phyloP scores from a whole-genome alignment of 2,329 filamentous ascomycete species.

The Colletotrichum echinochloae region DNA sequence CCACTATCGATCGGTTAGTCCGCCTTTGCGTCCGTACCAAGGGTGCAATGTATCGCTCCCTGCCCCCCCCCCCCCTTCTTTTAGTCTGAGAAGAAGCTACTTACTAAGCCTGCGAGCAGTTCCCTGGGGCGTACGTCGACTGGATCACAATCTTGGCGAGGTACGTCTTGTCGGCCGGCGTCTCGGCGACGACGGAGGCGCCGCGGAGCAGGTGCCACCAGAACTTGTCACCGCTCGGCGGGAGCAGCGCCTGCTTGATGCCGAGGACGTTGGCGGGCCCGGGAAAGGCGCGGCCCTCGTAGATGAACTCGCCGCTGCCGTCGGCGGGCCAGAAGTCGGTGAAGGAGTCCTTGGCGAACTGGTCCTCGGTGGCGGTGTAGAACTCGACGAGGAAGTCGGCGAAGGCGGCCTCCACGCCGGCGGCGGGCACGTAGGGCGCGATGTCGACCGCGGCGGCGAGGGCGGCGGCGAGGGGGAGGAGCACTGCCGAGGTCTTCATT shows the following conservation, averaged over 20 bases:
- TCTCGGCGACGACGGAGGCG: slow-evolving; percentile 21
- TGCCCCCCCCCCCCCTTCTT: neutral
- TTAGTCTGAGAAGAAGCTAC: neutral
- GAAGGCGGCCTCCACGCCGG: slow-evolving; percentile 19
- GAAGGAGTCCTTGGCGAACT: slow-evolving; percentile 13
- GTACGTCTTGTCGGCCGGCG: slow-evolving; percentile 17
- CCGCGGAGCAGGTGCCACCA: slow-evolving; percentile 35
- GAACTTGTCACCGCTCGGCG: slow-evolving; percentile 15
- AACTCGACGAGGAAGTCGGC: slow-evolving; percentile 20
- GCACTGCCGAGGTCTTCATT: slow-evolving; percentile 19
- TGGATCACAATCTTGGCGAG: slow-evolving; percentile 30
- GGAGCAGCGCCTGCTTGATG: slow-evolving; percentile 31
- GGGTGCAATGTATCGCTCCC: too few species aligned
- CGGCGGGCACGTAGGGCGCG: slow-evolving; percentile 14
- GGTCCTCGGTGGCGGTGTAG: slow-evolving; percentile 25
- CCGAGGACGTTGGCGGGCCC: slow-evolving; percentile 18
- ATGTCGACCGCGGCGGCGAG: slow-evolving; percentile 26
- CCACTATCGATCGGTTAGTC: slow-evolving; percentile 15
- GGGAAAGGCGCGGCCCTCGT: slow-evolving; percentile 7
- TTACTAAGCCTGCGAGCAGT: slow-evolving; percentile 35
- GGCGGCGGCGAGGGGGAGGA: neutral
- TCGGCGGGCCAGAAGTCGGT: slow-evolving; percentile 36
- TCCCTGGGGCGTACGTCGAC: slow-evolving; percentile 17
- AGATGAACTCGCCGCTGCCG: slow-evolving; percentile 8
- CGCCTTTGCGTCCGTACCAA: too few species aligned